A percentile compares a stretch with the other conserved stretches of the same genome.
Conservation (phyloP, 2,329 filamentous ascomycete species). For the Coniochaeta prunicola region DNA sequence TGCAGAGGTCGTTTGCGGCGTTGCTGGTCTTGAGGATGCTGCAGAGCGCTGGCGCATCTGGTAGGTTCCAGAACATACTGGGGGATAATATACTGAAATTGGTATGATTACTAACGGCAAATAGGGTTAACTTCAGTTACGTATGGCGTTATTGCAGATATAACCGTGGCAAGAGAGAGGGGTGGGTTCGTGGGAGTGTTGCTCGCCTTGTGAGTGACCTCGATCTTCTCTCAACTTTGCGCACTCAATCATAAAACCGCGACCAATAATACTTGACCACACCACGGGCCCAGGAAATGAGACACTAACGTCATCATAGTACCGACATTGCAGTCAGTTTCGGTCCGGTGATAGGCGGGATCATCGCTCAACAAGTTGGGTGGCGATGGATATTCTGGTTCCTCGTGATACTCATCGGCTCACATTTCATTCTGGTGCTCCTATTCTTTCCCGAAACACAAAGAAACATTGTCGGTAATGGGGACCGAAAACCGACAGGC, state of each 20-base stretch:
- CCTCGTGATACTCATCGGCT: constrained; percentile 36
- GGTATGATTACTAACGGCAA: background rate
- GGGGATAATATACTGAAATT: too few relatives aligned
- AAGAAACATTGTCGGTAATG: constrained; percentile 43
- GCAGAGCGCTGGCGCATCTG: constrained; percentile 24
- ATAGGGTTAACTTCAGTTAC: background rate
- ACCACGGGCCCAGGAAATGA: too few relatives aligned
- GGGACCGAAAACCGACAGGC: constrained; percentile 33
- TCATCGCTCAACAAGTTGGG: constrained; percentile 47
- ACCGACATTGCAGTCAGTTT: constrained; percentile 29
- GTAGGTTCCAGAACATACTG: background rate
- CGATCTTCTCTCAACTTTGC: too few relatives aligned
- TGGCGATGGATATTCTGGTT: constrained; percentile 60
- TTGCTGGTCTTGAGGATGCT: constrained; percentile 43
- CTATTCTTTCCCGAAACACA: constrained; percentile 49
- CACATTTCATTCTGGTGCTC: constrained; percentile 33
- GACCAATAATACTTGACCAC: too few relatives aligned
- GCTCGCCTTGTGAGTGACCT: constrained; percentile 30
- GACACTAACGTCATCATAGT: too few relatives aligned
- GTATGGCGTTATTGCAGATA: constrained; percentile 49
- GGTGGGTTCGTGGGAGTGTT: constrained; percentile 49
- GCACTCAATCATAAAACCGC: too few relatives aligned
- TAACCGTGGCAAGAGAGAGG: constrained; percentile 53
- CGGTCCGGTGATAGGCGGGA: constrained; percentile 51
- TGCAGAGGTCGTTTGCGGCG: constrained; percentile 34